A percentile compares a stretch with the other conserved stretches of the same genome.
These are phyloP conservation scores for Diaporthe ilicicola DNA, from an alignment of 2,329 filamentous ascomycete genomes.

Conservation along the genomic window DNA sequence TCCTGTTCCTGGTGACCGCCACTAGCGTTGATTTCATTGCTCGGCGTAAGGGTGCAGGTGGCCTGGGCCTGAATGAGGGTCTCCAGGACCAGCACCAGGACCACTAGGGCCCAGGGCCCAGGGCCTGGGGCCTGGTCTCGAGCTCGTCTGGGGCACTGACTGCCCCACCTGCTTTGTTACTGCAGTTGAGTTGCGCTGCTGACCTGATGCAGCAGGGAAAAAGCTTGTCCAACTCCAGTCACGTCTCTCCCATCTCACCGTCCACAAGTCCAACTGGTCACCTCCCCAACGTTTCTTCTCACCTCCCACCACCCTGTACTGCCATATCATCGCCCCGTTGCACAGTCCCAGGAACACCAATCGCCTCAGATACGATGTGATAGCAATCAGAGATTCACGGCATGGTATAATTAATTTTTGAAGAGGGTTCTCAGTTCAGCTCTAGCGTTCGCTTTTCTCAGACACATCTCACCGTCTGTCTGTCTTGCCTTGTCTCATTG, in stretches of 20 bases:
- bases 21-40: background rate
- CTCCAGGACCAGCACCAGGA: background rate
- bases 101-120: background rate
- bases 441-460: conserved; percentile 16
- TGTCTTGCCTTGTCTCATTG: background rate
- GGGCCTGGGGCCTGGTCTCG: background rate
- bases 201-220: conserved; percentile 20
- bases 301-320: background rate
- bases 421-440: background rate
- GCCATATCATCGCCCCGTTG: background rate
- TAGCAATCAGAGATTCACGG: background rate
- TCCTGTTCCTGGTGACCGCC: conserved; percentile 7
- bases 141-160: background rate
- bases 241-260: background rate
- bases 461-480: background rate
- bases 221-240: background rate
- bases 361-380: conserved; percentile 1
- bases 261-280: background rate
- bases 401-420: background rate
- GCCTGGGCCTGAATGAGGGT: background rate
- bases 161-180: conserved; percentile 14
- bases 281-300: background rate
- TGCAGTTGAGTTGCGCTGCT: background rate
- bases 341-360: conserved; percentile 11
- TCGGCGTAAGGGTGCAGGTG: background rate